These are phyloP conservation scores for Penicillium sp. DNA, from an alignment of 2,329 filamentous ascomycete genomes.

Conservation along the genomic window DNA sequence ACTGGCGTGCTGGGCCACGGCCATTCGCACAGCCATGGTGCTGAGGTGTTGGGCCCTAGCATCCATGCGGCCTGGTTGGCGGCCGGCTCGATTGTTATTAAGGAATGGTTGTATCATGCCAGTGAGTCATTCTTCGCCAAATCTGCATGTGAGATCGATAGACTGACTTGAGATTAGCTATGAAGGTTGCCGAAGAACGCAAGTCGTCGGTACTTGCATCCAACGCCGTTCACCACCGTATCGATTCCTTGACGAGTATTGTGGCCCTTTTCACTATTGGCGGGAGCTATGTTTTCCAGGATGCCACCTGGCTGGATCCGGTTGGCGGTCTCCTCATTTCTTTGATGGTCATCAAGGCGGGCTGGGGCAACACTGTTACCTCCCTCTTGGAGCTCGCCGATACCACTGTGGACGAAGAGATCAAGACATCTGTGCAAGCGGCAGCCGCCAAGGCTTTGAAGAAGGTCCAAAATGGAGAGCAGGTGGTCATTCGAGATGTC, in stretches of 20 bases:
- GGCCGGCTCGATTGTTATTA: conserved; percentile 79
- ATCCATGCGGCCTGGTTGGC: conserved; percentile 94
- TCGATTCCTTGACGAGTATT: conserved; percentile 91
- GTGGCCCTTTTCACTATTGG: conserved; percentile 86
- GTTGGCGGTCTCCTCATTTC: conserved; percentile 90
- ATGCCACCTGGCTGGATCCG: conserved; percentile 88
- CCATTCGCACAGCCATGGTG: conserved; percentile 52
- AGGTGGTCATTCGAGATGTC: conserved; percentile 68
- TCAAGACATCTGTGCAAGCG: conserved; percentile 65
- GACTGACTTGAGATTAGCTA: conserved; percentile 50
- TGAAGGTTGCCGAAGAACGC: conserved; percentile 90
- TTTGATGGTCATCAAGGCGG: conserved; percentile 85
- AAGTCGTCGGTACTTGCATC: conserved; percentile 94
- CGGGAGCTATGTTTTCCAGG: conserved; percentile 76
- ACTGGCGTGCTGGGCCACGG: conserved; percentile 47
- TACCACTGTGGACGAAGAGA: conserved; percentile 76
- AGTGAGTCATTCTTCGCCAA: conserved; percentile 55
- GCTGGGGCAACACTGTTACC: conserved; percentile 74
- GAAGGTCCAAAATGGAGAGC: conserved; percentile 49
- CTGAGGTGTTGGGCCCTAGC: conserved; percentile 61
- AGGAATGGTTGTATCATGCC: conserved; percentile 94
- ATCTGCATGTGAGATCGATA: not conserved
- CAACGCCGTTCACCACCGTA: conserved; percentile 91
- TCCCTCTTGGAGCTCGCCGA: conserved; percentile 88
- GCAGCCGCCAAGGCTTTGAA: conserved; percentile 57